Conservation (phyloP, 2,329 filamentous ascomycete species). For the Botryotinia globosa region DNA sequence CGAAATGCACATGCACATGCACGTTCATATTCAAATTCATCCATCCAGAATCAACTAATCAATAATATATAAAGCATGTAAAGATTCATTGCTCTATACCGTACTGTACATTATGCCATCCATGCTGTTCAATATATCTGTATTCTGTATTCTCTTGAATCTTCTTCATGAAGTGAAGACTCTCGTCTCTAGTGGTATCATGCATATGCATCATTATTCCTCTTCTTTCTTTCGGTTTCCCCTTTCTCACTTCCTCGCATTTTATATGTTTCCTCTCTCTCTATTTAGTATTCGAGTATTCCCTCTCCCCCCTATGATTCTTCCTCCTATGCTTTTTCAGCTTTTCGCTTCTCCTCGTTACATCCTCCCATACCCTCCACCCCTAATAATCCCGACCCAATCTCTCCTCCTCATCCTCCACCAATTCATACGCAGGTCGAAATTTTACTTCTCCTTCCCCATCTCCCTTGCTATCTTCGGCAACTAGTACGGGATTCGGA, state of each 20-base stretch:
- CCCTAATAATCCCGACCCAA: conserved; percentile 63
- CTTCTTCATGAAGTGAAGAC: background rate
- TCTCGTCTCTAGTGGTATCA: conserved; percentile 1
- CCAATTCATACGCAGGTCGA: conserved; percentile 72
- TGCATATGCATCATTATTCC: background rate
- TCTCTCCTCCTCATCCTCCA: conserved; percentile 73
- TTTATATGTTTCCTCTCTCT: no score
- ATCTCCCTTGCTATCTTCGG: conserved; percentile 32
- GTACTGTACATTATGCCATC: background rate
- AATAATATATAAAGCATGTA: background rate
- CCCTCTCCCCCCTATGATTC: background rate
- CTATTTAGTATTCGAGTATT: background rate
- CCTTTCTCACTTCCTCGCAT: background rate
- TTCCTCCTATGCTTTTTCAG: background rate
- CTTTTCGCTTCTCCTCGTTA: background rate
- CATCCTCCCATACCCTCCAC: background rate
- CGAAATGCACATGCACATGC: no score
- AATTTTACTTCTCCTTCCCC: conserved; percentile 47
- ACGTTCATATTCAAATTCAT: background rate
- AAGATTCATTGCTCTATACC: background rate
- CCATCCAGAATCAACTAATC: background rate
- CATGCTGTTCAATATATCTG: background rate
- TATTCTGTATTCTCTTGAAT: background rate
- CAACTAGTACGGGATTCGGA: conserved; percentile 74
- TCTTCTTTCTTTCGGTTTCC: no score